Conservation (phyloP, 176 grass and related monocot genomes). For the Bonia amplexicaulis region DNA sequence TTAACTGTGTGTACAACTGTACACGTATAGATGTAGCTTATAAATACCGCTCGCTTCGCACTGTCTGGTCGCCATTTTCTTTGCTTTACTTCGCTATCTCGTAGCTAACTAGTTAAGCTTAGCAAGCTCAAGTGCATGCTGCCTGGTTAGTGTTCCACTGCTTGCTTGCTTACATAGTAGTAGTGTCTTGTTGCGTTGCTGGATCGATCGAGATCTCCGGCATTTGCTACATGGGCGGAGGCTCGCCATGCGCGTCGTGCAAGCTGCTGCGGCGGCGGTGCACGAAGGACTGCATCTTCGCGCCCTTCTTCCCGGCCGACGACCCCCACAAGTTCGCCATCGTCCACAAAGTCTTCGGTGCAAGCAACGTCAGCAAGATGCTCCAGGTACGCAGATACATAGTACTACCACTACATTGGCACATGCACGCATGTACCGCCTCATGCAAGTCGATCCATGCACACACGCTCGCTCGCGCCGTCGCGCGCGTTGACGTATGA, state of each 20-base stretch:
- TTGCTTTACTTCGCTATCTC: not conserved
- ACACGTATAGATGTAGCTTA: conserved; percentile 4
- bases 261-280: conserved; percentile 81
- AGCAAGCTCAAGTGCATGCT: not conserved
- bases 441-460: not conserved
- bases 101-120: not conserved
- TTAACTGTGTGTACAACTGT: not conserved
- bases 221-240: conserved; percentile 39
- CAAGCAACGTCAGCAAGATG: conserved; percentile 93
- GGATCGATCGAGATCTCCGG: not conserved
- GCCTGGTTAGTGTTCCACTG: not conserved
- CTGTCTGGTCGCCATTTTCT: conserved; percentile 5
- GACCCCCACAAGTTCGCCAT: conserved; percentile 93
- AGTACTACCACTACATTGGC: not conserved
- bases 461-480: too few species aligned
- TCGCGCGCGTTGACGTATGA: too few species aligned
- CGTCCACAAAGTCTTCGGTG: conserved; percentile 90
- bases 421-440: not conserved
- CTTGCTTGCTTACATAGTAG: not conserved
- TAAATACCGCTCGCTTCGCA: conserved; percentile 23
- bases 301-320: conserved; percentile 83
- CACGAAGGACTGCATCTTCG: conserved; percentile 93
- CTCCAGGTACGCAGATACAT: conserved; percentile 47
- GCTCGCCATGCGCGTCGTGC: conserved; percentile 84
- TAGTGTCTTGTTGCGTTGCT: not conserved